Evolutionary conservation across 179 eudicot genomes (phyloP), one percentile per base, ranked within the genome.

Genomic region (Silene noctiflora): DNA sequence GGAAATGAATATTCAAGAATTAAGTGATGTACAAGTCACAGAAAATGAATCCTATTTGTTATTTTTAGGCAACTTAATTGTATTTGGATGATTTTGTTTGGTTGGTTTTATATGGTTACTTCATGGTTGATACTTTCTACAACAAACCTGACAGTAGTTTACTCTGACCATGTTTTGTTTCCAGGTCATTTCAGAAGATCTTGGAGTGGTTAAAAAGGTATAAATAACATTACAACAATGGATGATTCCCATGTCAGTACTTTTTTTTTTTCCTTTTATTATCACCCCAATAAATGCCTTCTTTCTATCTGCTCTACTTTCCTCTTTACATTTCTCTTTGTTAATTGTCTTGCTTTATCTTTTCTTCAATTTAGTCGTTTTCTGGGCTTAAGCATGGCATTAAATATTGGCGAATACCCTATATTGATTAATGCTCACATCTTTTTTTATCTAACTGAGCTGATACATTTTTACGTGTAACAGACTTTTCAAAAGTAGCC

Each of bases 191-290:
- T 77, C 88, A 76, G 97, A 93, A 79, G 97, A 95, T 85, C 79
- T 95, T 73, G 99, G 93, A 81, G 90, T 95, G 62, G 78, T 95
- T 64, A 95, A 93, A 86, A 93, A 92, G 97, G 99, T 95, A 88
- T 31, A 42, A 51, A 62, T 33, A 77, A 22, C 12, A 60, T 53
- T 53, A 53, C 58, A 42, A 42, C 55, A 44, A 7, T 42, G 51
- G n/a, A n/a, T n/a, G n/a, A n/a, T n/a, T n/a, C n/a, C n/a, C n/a
- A n/a, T n/a, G n/a, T n/a, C n/a, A n/a, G n/a, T n/a, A n/a, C n/a
- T n/a, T n/a, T n/a, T n/a, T n/a, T n/a, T n/a, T n/a, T n/a, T n/a
- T n/a, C n/a, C n/a, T n/a, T n/a, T n/a, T n/a, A n/a, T n/a, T n/a
- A n/a, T n/a, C n/a, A n/a, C 66, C 29, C 16, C 66, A 24, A 62